Percentiles rank a stretch among this genome's conserved stretches.
These are phyloP conservation scores for Phytopythium boreale DNA, from an alignment of 352 stramenopile genomes.

Conservation along the genomic window DNA sequence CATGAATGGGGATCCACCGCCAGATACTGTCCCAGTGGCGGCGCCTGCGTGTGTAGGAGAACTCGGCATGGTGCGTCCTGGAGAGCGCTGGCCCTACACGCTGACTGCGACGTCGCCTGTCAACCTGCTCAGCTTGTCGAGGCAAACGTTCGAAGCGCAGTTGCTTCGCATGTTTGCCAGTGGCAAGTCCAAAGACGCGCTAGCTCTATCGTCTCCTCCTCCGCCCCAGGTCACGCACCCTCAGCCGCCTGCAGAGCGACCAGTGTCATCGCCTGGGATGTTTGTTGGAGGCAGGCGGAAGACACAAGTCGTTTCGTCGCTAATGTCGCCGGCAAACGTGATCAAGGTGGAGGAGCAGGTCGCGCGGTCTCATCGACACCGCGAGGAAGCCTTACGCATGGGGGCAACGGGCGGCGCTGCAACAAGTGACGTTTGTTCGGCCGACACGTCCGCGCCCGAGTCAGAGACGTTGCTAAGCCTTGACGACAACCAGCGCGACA, in stretches of 20 bases:
- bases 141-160: conserved; percentile 34
- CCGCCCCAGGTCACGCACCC: conserved; percentile 10
- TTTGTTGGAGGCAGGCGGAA: background rate
- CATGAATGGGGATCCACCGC: too few relatives aligned
- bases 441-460: background rate
- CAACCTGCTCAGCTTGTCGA: conserved; percentile 27
- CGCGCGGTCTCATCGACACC: conserved; percentile 23
- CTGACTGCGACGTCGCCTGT: conserved; percentile 18
- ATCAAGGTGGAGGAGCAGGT: conserved; percentile 24
- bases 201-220: conserved; percentile 11
- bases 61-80: conserved; percentile 41
- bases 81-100: conserved; percentile 34
- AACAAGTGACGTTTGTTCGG: background rate
- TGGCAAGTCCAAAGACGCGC: conserved; percentile 20
- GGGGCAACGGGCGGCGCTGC: background rate
- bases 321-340: conserved; percentile 23
- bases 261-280: conserved; percentile 15
- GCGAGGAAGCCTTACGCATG: conserved; percentile 12
- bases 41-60: conserved; percentile 33
- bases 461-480: too few relatives aligned
- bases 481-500: background rate
- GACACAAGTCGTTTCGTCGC: conserved; percentile 10
- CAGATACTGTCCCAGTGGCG: background rate
- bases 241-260: conserved; percentile 35
- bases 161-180: conserved; percentile 38